These are phyloP conservation scores for Globisporangium cystogenes DNA, from an alignment of 352 stramenopile genomes.

Conservation along the genomic window DNA sequence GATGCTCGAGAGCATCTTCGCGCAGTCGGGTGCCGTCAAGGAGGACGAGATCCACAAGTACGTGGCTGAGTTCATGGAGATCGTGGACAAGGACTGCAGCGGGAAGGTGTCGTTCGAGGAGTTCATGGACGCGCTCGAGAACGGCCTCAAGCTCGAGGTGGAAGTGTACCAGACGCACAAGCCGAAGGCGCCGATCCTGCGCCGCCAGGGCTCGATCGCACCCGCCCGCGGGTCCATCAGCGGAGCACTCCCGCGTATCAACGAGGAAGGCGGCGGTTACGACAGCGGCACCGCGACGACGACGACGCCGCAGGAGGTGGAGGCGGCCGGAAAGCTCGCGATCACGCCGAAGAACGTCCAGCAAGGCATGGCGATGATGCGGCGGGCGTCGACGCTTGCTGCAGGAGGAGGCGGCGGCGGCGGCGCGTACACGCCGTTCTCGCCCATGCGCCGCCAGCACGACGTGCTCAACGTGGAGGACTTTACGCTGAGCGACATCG, in stretches of 20 bases:
- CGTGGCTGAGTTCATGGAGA: constrained; percentile 66
- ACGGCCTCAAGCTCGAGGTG: constrained; percentile 73
- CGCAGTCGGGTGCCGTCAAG: constrained; percentile 64
- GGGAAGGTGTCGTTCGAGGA: constrained; percentile 78
- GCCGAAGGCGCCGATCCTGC: constrained; percentile 14
- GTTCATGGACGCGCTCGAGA: constrained; percentile 71
- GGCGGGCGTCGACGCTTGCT: constrained; percentile 20
- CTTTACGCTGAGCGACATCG: constrained; percentile 68
- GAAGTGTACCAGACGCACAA: constrained; percentile 59
- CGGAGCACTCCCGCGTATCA: constrained; percentile 25
- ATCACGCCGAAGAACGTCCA: constrained; percentile 27
- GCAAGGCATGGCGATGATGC: constrained; percentile 16
- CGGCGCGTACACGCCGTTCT: constrained; percentile 19
- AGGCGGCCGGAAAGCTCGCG: background rate
- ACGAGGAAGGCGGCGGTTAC: constrained; percentile 24
- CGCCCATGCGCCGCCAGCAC: constrained; percentile 68
- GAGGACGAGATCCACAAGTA: constrained; percentile 69
- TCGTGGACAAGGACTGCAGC: constrained; percentile 60
- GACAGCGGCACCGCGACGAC: background rate
- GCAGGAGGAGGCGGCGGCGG: too few relatives aligned
- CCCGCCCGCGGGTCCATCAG: constrained; percentile 10
- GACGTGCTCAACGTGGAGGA: constrained; percentile 80
- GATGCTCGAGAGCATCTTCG: constrained; percentile 78
- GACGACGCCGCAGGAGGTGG: background rate
- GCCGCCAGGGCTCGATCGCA: constrained; percentile 9